phyloP scores from a whole-genome alignment of 2,329 filamentous ascomycete genomes.

The Leptoxyphium fumago region DNA sequence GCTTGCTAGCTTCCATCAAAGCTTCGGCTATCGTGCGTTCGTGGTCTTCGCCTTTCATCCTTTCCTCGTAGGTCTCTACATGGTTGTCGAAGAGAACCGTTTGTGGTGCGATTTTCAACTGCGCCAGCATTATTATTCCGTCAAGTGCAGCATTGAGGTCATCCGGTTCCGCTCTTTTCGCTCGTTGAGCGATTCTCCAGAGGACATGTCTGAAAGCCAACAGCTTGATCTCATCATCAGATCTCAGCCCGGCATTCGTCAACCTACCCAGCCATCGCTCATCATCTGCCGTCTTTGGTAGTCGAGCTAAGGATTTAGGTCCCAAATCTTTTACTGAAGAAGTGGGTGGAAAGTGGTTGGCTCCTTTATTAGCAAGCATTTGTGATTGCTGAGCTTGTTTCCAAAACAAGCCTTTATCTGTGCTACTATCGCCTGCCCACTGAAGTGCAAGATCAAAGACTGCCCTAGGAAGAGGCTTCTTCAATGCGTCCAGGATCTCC shows the following conservation, averaged over 20 bases:
- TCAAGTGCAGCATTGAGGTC: constrained; percentile 33
- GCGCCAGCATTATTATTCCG: constrained; percentile 58
- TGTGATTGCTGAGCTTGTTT: constrained; percentile 56
- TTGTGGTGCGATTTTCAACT: constrained; percentile 64
- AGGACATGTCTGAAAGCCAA: constrained; percentile 80
- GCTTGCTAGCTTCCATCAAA: constrained; percentile 54
- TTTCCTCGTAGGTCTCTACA: constrained; percentile 34
- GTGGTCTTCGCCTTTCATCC: constrained; percentile 19
- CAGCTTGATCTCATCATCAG: constrained; percentile 81
- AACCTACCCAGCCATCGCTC: constrained; percentile 82
- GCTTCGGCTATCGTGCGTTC: constrained; percentile 68
- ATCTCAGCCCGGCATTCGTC: constrained; percentile 64
- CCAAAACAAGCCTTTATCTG: constrained; percentile 78
- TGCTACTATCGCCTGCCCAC: constrained; percentile 47
- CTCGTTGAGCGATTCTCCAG: constrained; percentile 67
- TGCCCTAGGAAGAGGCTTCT: constrained; percentile 61
- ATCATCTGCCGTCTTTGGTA: constrained; percentile 76
- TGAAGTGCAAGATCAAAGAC: constrained; percentile 73
- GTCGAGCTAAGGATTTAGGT: constrained; percentile 43
- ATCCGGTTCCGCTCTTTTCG: constrained; percentile 33
- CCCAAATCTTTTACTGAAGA: constrained; percentile 44
- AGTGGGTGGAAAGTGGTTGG: constrained; percentile 40
- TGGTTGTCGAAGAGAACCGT: constrained; percentile 86
- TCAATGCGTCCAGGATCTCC: constrained; percentile 64
- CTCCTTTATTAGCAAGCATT: constrained; percentile 40